A percentile compares a stretch with the other conserved stretches of the same genome.
phyloP scores from a whole-genome alignment of 2,329 filamentous ascomycete genomes.

The Trichoderma sp. region DNA sequence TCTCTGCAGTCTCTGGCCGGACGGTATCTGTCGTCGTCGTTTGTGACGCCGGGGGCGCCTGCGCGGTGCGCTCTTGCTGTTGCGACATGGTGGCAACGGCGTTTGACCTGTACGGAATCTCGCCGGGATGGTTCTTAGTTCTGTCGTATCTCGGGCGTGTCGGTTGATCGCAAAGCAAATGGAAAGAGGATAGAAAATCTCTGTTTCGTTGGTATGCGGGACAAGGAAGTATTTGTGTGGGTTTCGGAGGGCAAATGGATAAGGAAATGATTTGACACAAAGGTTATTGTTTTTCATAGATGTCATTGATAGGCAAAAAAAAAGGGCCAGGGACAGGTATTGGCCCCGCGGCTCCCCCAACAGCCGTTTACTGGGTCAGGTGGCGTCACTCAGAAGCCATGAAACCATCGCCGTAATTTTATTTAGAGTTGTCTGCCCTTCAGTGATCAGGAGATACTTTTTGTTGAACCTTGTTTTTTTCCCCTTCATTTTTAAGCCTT shows the following conservation, averaged over 20 bases:
- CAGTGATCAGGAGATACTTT: background rate
- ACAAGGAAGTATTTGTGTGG: background rate
- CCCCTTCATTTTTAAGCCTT: background rate
- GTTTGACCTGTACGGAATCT: background rate
- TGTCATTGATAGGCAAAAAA: constrained; percentile 8
- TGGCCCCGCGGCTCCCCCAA: constrained; percentile 6
- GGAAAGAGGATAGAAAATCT: background rate
- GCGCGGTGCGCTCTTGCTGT: constrained; percentile 27
- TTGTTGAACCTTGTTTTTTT: background rate
- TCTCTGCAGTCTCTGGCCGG: constrained; percentile 30
- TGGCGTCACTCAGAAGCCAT: constrained; percentile 11
- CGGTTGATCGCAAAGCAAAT: background rate
- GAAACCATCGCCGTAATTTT: background rate
- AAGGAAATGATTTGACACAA: background rate
- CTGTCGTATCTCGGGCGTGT: background rate
- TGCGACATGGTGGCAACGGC: constrained; percentile 31
- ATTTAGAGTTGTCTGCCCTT: background rate
- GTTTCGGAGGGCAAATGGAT: background rate
- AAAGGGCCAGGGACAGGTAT: constrained; percentile 9
- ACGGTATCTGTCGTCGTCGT: constrained; percentile 33
- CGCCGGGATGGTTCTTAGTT: background rate
- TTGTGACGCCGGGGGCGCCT: constrained; percentile 33
- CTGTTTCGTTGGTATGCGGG: background rate
- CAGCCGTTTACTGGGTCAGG: background rate
- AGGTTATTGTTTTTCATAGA: background rate